Conservation (phyloP, 140 eudicot genomes). For the Cichorium intybus region DNA sequence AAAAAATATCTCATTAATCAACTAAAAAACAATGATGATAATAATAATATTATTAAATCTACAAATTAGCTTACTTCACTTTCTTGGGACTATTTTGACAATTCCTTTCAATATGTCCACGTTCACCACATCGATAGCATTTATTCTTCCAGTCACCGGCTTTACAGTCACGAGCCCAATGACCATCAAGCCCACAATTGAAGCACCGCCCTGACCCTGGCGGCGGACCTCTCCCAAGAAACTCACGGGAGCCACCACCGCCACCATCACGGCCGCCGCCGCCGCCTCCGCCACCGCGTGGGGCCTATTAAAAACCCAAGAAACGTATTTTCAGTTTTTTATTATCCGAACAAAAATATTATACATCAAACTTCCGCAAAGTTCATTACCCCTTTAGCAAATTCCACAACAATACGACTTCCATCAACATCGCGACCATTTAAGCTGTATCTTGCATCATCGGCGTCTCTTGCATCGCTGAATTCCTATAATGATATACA, state of each 20-base stretch:
- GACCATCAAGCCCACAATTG: slow-evolving; percentile 84
- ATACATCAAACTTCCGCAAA: background rate
- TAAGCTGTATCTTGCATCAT: slow-evolving; percentile 88
- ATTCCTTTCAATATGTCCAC: slow-evolving; percentile 91
- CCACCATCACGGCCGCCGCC: slow-evolving; percentile 31
- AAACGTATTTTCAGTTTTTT: background rate
- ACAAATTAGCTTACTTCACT: slow-evolving; percentile 45
- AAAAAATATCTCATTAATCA: background rate
- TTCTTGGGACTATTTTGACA: slow-evolving; percentile 96
- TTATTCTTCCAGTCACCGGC: slow-evolving; percentile 99
- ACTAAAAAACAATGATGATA: background rate
- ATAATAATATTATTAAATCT: background rate
- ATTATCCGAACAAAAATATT: background rate
- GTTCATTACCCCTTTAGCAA: slow-evolving; percentile 79
- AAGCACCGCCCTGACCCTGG: slow-evolving; percentile 85
- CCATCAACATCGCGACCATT: slow-evolving; percentile 98
- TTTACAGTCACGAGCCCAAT: slow-evolving; percentile 93
- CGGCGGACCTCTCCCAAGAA: slow-evolving; percentile 72
- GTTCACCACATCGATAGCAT: slow-evolving; percentile 97
- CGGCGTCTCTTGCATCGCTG: slow-evolving; percentile 98
- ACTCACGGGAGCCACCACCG: slow-evolving; percentile 71
- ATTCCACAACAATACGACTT: slow-evolving; percentile 89
- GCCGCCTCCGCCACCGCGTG: slow-evolving; percentile 63
- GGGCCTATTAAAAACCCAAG: slow-evolving; percentile 47
- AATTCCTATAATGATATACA: slow-evolving; percentile 50